phyloP scores from a whole-genome alignment of 1,284 basidiomycete genomes.

The Singerocomus inundabilis region DNA sequence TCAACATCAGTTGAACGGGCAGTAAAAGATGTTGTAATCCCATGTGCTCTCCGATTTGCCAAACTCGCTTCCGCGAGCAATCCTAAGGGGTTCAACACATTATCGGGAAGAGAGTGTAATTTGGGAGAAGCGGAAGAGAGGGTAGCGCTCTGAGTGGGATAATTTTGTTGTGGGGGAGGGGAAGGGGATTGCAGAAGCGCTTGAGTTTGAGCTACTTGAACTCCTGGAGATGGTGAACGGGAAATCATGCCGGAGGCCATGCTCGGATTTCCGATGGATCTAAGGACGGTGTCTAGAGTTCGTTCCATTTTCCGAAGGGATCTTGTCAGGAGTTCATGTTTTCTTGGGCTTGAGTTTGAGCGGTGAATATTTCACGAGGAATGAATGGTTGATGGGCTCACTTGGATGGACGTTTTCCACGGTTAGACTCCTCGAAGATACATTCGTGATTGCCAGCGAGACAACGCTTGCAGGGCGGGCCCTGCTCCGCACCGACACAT shows the following conservation, averaged over 20 bases:
- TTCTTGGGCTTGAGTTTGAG: conserved; percentile 50
- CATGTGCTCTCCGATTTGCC: conserved; percentile 72
- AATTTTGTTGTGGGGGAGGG: conserved; percentile 41
- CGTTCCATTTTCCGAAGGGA: conserved; percentile 93
- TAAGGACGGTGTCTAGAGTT: conserved; percentile 84
- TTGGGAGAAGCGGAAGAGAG: conserved; percentile 54
- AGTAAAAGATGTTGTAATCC: conserved; percentile 38
- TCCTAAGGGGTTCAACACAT: conserved; percentile 86
- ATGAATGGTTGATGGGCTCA: conserved; percentile 37
- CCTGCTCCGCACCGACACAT: conserved; percentile 91
- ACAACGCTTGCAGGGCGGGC: conserved; percentile 88
- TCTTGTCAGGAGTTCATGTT: conserved; percentile 83
- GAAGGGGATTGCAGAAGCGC: conserved; percentile 61
- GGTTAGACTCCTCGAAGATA: conserved; percentile 92
- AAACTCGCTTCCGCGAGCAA: conserved; percentile 89
- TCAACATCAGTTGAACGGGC: conserved; percentile 37
- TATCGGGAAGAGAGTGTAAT: conserved; percentile 88
- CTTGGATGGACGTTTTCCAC: conserved; percentile 90
- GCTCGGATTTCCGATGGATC: conserved; percentile 79
- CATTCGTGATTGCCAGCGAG: conserved; percentile 84
- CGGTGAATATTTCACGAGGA: conserved; percentile 29
- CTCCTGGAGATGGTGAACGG: conserved; percentile 72
- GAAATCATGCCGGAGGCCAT: conserved; percentile 77
- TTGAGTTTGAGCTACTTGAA: conserved; percentile 54
- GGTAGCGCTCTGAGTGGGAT: conserved; percentile 17